Evolutionary conservation across 2,329 filamentous ascomycete species (phyloP), one percentile per base, ranked within the genome.

Genomic region (Septoria linicola): DNA sequence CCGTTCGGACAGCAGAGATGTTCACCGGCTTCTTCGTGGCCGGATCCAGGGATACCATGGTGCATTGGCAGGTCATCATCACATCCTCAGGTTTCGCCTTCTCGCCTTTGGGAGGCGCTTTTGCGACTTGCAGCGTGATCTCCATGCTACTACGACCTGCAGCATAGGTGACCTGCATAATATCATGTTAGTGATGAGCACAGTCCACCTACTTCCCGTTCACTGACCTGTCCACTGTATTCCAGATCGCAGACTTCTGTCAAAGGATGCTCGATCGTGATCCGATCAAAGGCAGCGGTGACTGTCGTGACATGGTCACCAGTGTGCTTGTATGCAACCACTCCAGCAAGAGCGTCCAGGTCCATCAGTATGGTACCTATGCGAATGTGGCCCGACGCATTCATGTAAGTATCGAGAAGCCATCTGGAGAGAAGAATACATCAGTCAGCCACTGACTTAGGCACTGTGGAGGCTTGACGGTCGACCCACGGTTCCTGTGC

Each of bases 181-280:
- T 6, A 36, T 8, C 10, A 36, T 3, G 10, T 19, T 5, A 20
- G 16, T 10, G 13, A 5, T 46, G 21, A 46, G 43, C 43, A 6
- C 8, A 8, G 19, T 39, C 7, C 3, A 1, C 23, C 1, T 4
- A 17, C 34, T 17, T 19, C 8, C 32, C 10, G 17, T 25, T 6
- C 16, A 39, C 44, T 19, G 11, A 47, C 44, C 55, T 80, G 76
- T 3, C 82, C 82, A 51, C 83, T 87, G 32, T 89, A 79, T 63
- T 90, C 83, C 8, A 91, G 79, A 66, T 91, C 87, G 59, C 86
- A 89, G 47, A 91, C 88, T 62, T 89, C 85, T 31, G 81, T 85
- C 19, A 90, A 73, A 0, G 86, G 85, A 53, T 87, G 80, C 41
- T 87, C 80, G 59, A 90, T 83, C 3, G 77, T 80, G 59, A 85